A percentile compares a stretch with the other conserved stretches of the same genome.
Conservation (phyloP, 2,329 filamentous ascomycete species). For the Amylocarpus encephaloides region DNA sequence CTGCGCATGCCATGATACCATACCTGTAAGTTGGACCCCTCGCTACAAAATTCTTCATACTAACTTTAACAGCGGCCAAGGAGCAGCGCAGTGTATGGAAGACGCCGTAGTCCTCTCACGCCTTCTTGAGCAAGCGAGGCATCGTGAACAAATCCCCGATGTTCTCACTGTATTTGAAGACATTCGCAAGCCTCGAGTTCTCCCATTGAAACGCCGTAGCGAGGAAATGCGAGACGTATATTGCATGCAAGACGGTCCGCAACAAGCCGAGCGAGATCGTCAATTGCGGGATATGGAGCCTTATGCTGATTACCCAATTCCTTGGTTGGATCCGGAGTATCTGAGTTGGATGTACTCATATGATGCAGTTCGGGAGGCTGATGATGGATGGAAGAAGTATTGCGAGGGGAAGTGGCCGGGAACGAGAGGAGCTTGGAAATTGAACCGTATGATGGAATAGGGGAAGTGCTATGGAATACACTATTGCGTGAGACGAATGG, state of each 20-base stretch:
- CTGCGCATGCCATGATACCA: constrained; percentile 50
- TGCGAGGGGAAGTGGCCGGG: background rate
- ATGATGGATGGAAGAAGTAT: constrained; percentile 29
- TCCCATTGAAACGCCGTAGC: constrained; percentile 1
- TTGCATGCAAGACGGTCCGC: constrained; percentile 7
- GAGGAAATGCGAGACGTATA: background rate
- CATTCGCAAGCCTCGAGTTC: constrained; percentile 46
- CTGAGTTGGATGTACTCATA: constrained; percentile 59
- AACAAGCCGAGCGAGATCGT: constrained; percentile 7
- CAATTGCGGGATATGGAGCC: constrained; percentile 14
- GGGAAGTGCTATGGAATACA: too few species aligned
- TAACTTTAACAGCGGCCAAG: constrained; percentile 40
- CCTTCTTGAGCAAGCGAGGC: constrained; percentile 39
- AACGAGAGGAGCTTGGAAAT: too few species aligned
- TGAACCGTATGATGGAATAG: too few species aligned
- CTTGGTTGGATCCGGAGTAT: constrained; percentile 50
- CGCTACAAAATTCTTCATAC: too few species aligned
- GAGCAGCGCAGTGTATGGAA: constrained; percentile 59
- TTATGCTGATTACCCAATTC: constrained; percentile 10
- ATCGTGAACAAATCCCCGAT: background rate
- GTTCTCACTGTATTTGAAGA: constrained; percentile 45
- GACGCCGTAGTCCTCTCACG: constrained; percentile 50
- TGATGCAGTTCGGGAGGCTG: constrained; percentile 49
- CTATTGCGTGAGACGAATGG: too few species aligned
- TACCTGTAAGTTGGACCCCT: constrained; percentile 35